Evolutionary conservation across 306 rosid species (phyloP), one percentile per base, ranked within the genome.

Genomic region (Astragalus membranaceus): DNA sequence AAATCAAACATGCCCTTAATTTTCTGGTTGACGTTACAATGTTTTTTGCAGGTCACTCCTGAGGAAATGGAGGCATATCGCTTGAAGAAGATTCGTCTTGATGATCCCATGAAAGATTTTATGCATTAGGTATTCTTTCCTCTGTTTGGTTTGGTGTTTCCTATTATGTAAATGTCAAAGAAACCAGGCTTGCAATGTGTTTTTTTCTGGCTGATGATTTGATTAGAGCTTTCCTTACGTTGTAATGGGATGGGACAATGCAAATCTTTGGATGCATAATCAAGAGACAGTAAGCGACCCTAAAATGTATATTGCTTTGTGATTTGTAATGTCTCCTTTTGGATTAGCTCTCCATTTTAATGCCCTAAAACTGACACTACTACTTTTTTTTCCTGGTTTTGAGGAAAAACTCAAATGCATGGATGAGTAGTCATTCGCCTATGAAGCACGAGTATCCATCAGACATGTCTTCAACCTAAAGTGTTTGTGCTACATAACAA

Each of bases 61-160:
- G 87, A 81, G 83, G 85, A 83, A 53, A 81, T 84, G 85, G 86
- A 80, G 62, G 86, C 85, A 13, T 85, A 77, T 66, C 62, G 84
- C 55, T 77, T 81, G 81, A 86, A 89, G 20, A 86, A 63, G 75
- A 41, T 84, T 0, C 91, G 70, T 72, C 76, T 60, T 8, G 89
- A 80, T 44, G 86, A 88, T 76, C 91, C 86, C 4, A 71, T 82
- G 85, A 84, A 84, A 66, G 84, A 62, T 50, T 83, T 81, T 17
- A 76, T 86, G 32, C 82, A 53, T 36, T 74, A 72, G 68, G 32
- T 48, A 55, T 64, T 37, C 65, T 56, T 14, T 67, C 23, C 17
- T 26, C n/a, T 49, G 30, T 37, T 52, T 53, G 10, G n/a, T n/a
- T n/a, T n/a, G n/a, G n/a, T 39, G 55, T 60, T 70, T 70, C 75